phyloP scores from a whole-genome alignment of 345 rosid species.

The Acer campestre region DNA sequence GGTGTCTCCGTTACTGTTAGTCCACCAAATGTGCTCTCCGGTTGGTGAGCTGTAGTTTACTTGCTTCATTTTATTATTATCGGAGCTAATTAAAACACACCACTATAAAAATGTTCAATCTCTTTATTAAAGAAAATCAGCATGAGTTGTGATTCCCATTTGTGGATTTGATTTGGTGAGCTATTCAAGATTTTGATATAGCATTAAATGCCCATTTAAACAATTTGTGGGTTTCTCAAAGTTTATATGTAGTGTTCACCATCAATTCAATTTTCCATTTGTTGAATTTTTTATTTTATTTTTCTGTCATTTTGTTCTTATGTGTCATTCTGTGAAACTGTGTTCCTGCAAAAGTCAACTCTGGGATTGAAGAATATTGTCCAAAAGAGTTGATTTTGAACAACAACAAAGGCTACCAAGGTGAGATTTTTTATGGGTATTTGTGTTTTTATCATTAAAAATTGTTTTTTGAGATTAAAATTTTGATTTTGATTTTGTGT shows the following conservation, averaged over 20 bases:
- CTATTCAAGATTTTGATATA: neutral
- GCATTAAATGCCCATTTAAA: conserved; percentile 1
- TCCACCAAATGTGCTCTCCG: neutral
- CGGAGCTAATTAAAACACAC: neutral
- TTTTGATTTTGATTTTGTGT: neutral
- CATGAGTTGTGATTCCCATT: neutral
- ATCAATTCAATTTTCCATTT: neutral
- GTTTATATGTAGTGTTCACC: neutral
- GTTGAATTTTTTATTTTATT: too few species aligned
- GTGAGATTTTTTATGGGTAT: neutral
- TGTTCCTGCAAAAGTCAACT: neutral
- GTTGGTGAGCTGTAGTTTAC: conserved; percentile 10
- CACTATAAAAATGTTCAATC: neutral
- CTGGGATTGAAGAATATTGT: neutral
- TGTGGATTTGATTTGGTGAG: conserved; percentile 14
- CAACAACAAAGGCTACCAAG: neutral
- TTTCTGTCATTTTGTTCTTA: neutral
- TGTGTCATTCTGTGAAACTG: neutral
- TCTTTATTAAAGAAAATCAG: neutral
- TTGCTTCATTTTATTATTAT: neutral
- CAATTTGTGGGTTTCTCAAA: neutral
- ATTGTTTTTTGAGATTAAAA: neutral
- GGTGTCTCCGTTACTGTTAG: neutral
- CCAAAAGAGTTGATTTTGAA: neutral
- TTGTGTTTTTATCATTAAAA: neutral